Conservation (phyloP, 139 green algal genomes). For the Tetradesmus lagerheimii region DNA sequence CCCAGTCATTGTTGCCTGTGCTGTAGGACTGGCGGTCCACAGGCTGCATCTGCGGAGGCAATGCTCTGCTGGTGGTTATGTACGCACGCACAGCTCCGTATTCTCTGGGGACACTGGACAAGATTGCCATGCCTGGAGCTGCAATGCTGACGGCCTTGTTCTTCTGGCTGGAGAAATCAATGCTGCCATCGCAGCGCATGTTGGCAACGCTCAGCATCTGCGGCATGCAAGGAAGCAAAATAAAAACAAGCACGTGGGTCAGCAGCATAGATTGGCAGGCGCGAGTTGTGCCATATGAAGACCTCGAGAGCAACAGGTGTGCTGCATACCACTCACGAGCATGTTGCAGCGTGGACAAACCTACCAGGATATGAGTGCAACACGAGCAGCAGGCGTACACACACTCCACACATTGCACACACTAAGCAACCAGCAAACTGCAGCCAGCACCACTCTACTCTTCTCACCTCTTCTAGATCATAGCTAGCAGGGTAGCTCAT, state of each 20-base stretch:
- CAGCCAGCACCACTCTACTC: background rate
- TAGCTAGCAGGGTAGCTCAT: constrained; percentile 45
- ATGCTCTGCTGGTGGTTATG: constrained; percentile 4
- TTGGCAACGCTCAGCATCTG: constrained; percentile 48
- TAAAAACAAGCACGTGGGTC: background rate
- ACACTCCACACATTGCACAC: background rate
- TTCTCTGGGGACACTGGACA: constrained; percentile 29
- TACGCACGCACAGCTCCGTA: constrained; percentile 21
- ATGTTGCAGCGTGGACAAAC: too few species aligned
- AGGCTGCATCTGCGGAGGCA: background rate
- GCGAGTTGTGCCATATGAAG: background rate
- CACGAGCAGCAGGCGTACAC: background rate
- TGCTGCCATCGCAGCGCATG: constrained; percentile 4
- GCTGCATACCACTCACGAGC: background rate
- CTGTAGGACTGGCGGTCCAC: background rate
- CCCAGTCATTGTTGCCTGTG: background rate
- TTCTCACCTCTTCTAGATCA: constrained; percentile 10
- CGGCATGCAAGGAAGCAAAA: background rate
- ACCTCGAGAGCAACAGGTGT: background rate
- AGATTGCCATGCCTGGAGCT: constrained; percentile 32
- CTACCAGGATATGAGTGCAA: background rate
- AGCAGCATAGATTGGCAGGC: background rate
- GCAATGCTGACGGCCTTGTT: constrained; percentile 34
- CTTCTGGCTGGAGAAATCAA: constrained; percentile 44
- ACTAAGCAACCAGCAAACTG: background rate